These are phyloP conservation scores for Apostasia ramifera DNA, from an alignment of 106 monocot species.

Conservation along the genomic window DNA sequence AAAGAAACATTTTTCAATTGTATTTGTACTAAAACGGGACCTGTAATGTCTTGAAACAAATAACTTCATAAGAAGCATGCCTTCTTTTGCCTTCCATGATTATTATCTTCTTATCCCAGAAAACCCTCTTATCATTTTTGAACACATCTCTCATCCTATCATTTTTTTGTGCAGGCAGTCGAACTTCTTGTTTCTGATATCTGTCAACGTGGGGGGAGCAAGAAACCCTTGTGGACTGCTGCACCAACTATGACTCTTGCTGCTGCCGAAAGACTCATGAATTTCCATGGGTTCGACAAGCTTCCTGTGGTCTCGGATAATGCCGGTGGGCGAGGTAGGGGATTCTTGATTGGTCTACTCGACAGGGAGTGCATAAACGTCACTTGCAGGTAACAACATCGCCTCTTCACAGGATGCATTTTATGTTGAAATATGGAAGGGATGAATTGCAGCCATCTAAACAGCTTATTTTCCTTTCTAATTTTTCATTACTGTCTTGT, in stretches of 20 bases:
- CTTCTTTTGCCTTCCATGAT: too few species aligned
- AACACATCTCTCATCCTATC: background rate
- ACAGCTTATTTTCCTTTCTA: background rate
- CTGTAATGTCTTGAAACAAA: too few species aligned
- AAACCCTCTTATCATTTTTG: background rate
- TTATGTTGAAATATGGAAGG: background rate
- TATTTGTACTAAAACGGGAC: too few species aligned
- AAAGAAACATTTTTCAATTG: too few species aligned
- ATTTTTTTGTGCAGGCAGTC: constrained; percentile 21
- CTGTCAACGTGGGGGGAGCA: constrained; percentile 23
- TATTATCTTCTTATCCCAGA: too few species aligned
- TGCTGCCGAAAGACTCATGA: constrained; percentile 50
- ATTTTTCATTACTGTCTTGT: constrained; percentile 8
- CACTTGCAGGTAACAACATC: constrained; percentile 32
- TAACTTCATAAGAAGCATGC: too few species aligned
- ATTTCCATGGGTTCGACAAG: constrained; percentile 31
- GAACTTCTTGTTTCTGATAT: constrained; percentile 36
- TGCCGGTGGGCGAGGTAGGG: constrained; percentile 4
- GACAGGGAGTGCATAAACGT: constrained; percentile 49
- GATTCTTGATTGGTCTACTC: constrained; percentile 37
- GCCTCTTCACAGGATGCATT: background rate
- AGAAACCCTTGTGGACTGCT: constrained; percentile 23
- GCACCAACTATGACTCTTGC: constrained; percentile 49
- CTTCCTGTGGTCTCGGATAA: constrained; percentile 51
- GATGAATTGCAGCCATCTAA: background rate